Evolutionary conservation across 805 yeast genomes (phyloP).

Genomic region (Isabelozyma gotoi): DNA sequence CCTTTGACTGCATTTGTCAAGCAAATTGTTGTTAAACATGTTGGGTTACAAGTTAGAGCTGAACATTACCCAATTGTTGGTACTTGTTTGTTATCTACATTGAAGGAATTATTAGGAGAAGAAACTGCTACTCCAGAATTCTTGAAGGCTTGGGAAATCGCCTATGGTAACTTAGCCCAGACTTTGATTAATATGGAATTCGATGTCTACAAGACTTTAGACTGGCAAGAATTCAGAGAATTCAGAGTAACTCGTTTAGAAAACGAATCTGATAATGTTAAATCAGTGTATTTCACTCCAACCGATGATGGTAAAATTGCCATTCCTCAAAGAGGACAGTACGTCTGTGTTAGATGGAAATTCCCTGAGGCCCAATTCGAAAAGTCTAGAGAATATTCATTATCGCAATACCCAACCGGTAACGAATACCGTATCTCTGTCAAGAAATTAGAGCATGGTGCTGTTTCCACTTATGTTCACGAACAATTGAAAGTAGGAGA

Average conservation of each 20-base stretch:
- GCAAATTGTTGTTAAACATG: conserved; percentile 64
- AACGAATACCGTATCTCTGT: conserved; percentile 60
- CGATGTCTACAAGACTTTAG: conserved; percentile 38
- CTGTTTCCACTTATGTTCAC: conserved; percentile 52
- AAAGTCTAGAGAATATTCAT: conserved; percentile 59
- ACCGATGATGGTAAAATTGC: conserved; percentile 31
- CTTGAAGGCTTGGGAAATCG: conserved; percentile 62
- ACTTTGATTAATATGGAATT: conserved; percentile 57
- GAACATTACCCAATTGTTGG: conserved; percentile 73
- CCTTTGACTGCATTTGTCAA: conserved; percentile 54
- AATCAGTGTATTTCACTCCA: conserved; percentile 52
- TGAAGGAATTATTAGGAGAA: conserved; percentile 54
- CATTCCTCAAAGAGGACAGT: conserved; percentile 46
- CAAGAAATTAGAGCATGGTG: conserved; percentile 46
- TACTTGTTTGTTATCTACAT: conserved; percentile 50
- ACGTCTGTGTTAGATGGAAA: conserved; percentile 34
- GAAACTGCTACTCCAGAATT: conserved; percentile 59
- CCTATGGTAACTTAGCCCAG: conserved; percentile 64
- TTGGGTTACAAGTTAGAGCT: conserved; percentile 59
- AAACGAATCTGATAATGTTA: conserved; percentile 47
- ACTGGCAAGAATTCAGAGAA: conserved; percentile 60
- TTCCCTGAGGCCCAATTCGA: conserved; percentile 37
- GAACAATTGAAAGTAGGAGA: conserved; percentile 48
- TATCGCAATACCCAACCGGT: conserved; percentile 36
- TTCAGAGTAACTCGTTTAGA: conserved; percentile 45